phyloP scores from a whole-genome alignment of 1,284 basidiomycete genomes.

The Ceratobasidium sp. region DNA sequence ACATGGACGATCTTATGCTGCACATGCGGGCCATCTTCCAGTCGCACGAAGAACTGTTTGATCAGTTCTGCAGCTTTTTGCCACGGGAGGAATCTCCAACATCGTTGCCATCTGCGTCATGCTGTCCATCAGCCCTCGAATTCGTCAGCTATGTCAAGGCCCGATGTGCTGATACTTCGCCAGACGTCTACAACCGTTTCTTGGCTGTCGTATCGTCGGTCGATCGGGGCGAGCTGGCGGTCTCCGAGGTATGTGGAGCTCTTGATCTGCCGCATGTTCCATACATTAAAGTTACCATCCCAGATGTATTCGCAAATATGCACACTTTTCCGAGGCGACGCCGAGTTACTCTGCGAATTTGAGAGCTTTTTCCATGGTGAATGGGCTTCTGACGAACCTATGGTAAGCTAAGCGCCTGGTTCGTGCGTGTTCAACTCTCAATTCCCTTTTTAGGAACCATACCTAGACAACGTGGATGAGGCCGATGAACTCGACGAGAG shows the following conservation, averaged over 20 bases:
- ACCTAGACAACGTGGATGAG: constrained; percentile 15
- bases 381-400: constrained; percentile 32
- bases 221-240: constrained; percentile 39
- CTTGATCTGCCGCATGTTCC: not conserved
- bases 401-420: constrained; percentile 28
- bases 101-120: not conserved
- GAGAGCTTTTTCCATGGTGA: constrained; percentile 37
- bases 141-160: constrained; percentile 40
- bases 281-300: not conserved
- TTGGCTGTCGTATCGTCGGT: constrained; percentile 12
- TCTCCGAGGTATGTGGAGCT: constrained; percentile 16
- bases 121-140: constrained; percentile 37
- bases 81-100: constrained; percentile 14
- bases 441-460: constrained; percentile 18
- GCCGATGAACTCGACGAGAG: constrained; percentile 14
- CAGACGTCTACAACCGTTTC: constrained; percentile 30
- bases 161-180: constrained; percentile 8
- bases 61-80: constrained; percentile 43
- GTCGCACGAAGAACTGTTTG: constrained; percentile 34
- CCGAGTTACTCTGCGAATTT: constrained; percentile 34
- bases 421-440: constrained; percentile 9
- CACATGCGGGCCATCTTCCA: constrained; percentile 41
- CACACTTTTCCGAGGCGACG: constrained; percentile 32
- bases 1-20: constrained; percentile 39
- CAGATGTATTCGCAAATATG: constrained; percentile 41